Conservation (phyloP, 352 stramenopile genomes). For the Phytophthora ramorum region DNA sequence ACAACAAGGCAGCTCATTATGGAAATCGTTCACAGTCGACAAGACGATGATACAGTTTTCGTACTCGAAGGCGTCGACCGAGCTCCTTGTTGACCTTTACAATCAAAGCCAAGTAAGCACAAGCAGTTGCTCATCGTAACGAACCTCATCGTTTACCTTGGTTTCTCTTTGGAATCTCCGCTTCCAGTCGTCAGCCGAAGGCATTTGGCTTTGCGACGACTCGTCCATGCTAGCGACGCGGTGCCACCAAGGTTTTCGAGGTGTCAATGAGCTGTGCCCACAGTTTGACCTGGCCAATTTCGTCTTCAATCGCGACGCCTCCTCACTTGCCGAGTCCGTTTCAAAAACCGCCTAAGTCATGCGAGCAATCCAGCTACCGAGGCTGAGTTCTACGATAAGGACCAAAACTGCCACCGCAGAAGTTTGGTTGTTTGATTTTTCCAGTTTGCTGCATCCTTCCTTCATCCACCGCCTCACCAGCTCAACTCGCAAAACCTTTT, state of each 20-base stretch:
- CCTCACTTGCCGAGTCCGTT: conserved; percentile 39
- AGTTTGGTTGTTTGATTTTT: conserved; percentile 15
- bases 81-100: conserved; percentile 81
- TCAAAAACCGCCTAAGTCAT: conserved; percentile 20
- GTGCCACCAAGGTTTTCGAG: not conserved
- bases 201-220: conserved; percentile 5
- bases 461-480: not conserved
- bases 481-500: not conserved
- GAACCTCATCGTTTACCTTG: conserved; percentile 48
- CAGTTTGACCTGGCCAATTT: conserved; percentile 11
- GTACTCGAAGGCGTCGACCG: conserved; percentile 62
- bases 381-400: not conserved
- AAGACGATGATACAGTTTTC: conserved; percentile 3
- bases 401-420: conserved; percentile 8
- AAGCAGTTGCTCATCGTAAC: not conserved
- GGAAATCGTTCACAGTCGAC: not conserved
- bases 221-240: conserved; percentile 20
- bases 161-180: conserved; percentile 70
- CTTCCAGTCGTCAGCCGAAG: conserved; percentile 54
- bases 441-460: conserved; percentile 1
- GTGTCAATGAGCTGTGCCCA: not conserved
- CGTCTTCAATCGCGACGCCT: conserved; percentile 27
- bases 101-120: conserved; percentile 5
- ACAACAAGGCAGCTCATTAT: not conserved
- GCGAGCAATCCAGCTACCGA: not conserved